These are phyloP conservation scores for Aspergillus wentii DNA, from an alignment of 495 filamentous ascomycete genomes.

Conservation along the genomic window DNA sequence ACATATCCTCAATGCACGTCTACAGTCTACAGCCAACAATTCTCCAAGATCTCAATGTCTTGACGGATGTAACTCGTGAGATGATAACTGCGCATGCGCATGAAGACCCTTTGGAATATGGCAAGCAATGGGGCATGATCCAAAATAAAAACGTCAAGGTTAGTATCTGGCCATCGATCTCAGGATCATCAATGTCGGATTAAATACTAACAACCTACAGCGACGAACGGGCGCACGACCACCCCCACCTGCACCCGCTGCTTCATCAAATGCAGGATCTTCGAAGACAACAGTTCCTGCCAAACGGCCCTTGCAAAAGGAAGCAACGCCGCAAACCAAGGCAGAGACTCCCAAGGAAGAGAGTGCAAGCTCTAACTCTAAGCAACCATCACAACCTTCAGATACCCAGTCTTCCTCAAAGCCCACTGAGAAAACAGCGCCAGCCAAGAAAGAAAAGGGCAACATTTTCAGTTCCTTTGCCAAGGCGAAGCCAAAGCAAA, in stretches of 20 bases:
- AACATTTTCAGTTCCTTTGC: constrained; percentile 82
- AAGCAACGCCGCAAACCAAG: constrained; percentile 18
- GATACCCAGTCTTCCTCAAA: constrained; percentile 29
- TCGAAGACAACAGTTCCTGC: constrained; percentile 28
- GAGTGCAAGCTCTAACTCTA: constrained; percentile 23
- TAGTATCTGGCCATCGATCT: constrained; percentile 9
- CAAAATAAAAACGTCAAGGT: constrained; percentile 61
- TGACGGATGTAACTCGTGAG: constrained; percentile 64
- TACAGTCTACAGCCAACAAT: constrained; percentile 76
- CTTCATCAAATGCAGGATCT: constrained; percentile 5
- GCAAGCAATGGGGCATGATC: constrained; percentile 63
- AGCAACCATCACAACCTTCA: constrained; percentile 15
- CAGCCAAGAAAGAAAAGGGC: constrained; percentile 56
- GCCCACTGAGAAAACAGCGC: constrained; percentile 27
- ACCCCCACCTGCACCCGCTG: constrained; percentile 19
- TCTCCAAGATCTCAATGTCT: constrained; percentile 69
- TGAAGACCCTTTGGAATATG: constrained; percentile 60
- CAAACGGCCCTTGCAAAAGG: constrained; percentile 27
- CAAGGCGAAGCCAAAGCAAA: constrained; percentile 65
- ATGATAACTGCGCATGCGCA: constrained; percentile 44
- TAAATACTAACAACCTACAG: constrained; percentile 24
- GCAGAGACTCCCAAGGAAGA: constrained; percentile 19
- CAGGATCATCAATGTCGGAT: background rate
- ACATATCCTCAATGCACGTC: constrained; percentile 72
- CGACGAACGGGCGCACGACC: constrained; percentile 42